Conservation (phyloP, 2,329 filamentous ascomycete genomes). For the Pestalotiopsis sp. region DNA sequence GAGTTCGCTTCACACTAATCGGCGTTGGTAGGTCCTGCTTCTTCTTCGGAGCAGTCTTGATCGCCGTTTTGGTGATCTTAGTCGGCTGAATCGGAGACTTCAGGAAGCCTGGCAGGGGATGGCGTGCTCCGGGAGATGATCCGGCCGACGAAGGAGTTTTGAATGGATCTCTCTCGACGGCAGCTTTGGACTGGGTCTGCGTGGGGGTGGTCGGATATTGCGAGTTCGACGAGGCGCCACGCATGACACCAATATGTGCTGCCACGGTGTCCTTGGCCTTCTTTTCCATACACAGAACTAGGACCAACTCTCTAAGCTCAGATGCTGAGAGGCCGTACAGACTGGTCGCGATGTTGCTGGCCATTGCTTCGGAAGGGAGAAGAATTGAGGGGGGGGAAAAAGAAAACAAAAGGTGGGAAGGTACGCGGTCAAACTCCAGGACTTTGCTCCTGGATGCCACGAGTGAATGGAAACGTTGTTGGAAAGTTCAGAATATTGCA, state of each 20-base stretch:
- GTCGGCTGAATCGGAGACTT: background rate
- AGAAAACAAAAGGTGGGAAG: background rate
- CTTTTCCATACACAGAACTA: slow-evolving; percentile 1
- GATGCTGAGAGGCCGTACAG: background rate
- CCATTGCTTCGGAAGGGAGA: background rate
- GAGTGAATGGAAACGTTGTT: too few relatives aligned
- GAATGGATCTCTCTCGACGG: background rate
- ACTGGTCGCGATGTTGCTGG: background rate
- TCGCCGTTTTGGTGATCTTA: background rate
- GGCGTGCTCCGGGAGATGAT: background rate
- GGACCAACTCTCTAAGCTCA: slow-evolving; percentile 1
- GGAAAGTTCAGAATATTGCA: too few relatives aligned
- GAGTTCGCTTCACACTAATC: background rate
- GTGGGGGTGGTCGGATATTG: background rate
- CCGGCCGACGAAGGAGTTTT: background rate
- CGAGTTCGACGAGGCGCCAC: background rate
- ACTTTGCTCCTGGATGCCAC: too few relatives aligned
- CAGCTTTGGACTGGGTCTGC: background rate
- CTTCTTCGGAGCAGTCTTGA: background rate
- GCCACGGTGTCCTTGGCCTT: background rate
- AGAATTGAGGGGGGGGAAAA: background rate
- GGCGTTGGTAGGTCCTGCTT: background rate
- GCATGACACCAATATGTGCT: background rate
- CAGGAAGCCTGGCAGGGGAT: background rate
- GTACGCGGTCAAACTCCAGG: background rate